Base-by-base conservation (phyloP, 148 eudicot species). In the Agrostemma githago region DNA sequence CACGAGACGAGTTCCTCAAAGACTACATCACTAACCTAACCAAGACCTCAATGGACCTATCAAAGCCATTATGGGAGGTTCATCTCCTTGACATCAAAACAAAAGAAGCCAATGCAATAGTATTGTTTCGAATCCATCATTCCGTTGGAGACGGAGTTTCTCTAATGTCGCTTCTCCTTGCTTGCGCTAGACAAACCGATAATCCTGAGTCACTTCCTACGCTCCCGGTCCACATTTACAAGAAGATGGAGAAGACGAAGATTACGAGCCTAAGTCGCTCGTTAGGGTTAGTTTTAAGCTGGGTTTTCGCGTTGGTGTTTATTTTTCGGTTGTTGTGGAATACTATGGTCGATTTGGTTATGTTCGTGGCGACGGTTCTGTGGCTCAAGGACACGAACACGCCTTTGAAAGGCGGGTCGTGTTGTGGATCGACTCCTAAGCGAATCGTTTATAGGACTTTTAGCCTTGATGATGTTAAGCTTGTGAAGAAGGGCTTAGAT, bases 131-230 rank as follows among this genome's bases (percentile, higher is more conserved):
- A 56, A 53, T 85, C 4, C 92, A 90, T 69, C 96, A 90, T 59
- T 90, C 92, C 0, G 17, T 90, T 3, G 96, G 96, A 8, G 96
- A 88, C 63, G 96, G 92, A 8, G 66, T 86, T 1, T 90, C 96
- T 8, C 77, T 90, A 16, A 78, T 84, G 4, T 86, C 96, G 17
- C 84, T 88, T 0, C 67, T 88, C 14, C 83, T 85, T 15, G 88
- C 96, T 10, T 84, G 85, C 63, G 80, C 89, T 1, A 79, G 87
- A 4, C 83, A 85, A 66, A 72, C 63, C 58, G 79, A 85, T 2
- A 85, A 90, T 78, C 88, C 85, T 2, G 62, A 75, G 5, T 77
- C 88, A 2, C 16, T 88, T 65, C 89, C 92, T 2, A 62, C 82
- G 3, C 66, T 86, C 15, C 85, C 87, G 9, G 76, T 6, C 11